These are phyloP conservation scores for Danielozyma ontarioensis DNA, from an alignment of 805 yeast genomes.

Conservation along the genomic window DNA sequence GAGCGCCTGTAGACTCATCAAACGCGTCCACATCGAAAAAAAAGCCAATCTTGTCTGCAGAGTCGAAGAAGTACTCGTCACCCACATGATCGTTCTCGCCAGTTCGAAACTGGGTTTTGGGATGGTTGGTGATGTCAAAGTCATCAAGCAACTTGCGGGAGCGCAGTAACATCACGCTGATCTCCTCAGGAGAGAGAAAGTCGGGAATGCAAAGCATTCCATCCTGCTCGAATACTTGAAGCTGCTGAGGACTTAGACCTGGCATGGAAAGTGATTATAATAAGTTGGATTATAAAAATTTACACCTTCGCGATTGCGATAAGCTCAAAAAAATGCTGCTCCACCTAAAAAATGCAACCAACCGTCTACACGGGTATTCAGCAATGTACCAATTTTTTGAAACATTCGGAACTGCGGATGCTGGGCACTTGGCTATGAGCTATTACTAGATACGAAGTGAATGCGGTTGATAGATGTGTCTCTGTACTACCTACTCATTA, in stretches of 20 bases:
- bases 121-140: slow-evolving; percentile 55
- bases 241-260: slow-evolving; percentile 43
- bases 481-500: too few species aligned
- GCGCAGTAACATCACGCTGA: slow-evolving; percentile 34
- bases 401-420: too few species aligned
- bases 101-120: slow-evolving; percentile 67
- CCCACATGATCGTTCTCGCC: slow-evolving; percentile 58
- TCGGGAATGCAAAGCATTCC: slow-evolving; percentile 60
- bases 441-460: too few species aligned
- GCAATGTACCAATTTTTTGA: too few species aligned
- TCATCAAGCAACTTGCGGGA: slow-evolving; percentile 41
- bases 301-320: too few species aligned
- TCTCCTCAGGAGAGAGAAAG: slow-evolving; percentile 43
- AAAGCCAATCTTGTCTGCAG: slow-evolving; percentile 62
- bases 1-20: slow-evolving; percentile 41
- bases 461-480: too few species aligned
- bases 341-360: too few species aligned
- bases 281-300: too few species aligned
- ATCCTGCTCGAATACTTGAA: slow-evolving; percentile 43
- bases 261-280: too few species aligned
- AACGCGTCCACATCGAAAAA: slow-evolving; percentile 74
- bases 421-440: too few species aligned
- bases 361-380: too few species aligned
- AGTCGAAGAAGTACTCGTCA: slow-evolving; percentile 63
- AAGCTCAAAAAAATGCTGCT: too few species aligned